Conservation (phyloP, 768 basidiomycete species). For the Rhodocollybia butyracea region DNA sequence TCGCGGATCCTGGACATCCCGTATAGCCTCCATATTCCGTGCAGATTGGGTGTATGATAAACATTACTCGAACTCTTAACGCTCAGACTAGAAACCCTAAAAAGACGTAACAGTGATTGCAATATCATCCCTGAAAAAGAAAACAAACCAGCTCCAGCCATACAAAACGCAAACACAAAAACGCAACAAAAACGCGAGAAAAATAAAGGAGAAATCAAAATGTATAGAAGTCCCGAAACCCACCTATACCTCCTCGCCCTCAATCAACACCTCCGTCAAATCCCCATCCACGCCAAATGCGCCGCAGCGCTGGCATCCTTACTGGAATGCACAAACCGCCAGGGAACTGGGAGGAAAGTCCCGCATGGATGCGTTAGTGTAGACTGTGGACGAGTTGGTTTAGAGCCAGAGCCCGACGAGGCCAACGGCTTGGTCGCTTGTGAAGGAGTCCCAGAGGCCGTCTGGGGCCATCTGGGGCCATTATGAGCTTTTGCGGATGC, state of each 20-base stretch:
- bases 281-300: slow-evolving; percentile 49
- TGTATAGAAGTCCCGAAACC: too few relatives aligned
- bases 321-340: slow-evolving; percentile 38
- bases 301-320: slow-evolving; percentile 42
- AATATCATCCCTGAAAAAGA: background rate
- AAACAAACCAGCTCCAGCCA: background rate
- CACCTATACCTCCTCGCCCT: slow-evolving; percentile 37
- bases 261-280: slow-evolving; percentile 34
- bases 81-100: too few relatives aligned
- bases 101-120: background rate
- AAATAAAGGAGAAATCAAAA: too few relatives aligned
- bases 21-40: too few relatives aligned
- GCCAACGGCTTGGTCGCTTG: slow-evolving; percentile 52
- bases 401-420: slow-evolving; percentile 48
- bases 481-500: slow-evolving; percentile 41
- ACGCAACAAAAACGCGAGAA: too few relatives aligned
- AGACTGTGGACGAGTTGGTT: slow-evolving; percentile 10
- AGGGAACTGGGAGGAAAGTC: too few relatives aligned
- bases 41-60: too few relatives aligned
- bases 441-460: slow-evolving; percentile 53
- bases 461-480: slow-evolving; percentile 52
- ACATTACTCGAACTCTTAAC: too few relatives aligned
- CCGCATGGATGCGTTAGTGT: slow-evolving; percentile 5
- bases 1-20: too few relatives aligned
- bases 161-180: background rate